Percentiles rank a stretch among this genome's conserved stretches.
Evolutionary conservation across 768 basidiomycete genomes (phyloP).

Genomic region (Mycena latifolia): DNA sequence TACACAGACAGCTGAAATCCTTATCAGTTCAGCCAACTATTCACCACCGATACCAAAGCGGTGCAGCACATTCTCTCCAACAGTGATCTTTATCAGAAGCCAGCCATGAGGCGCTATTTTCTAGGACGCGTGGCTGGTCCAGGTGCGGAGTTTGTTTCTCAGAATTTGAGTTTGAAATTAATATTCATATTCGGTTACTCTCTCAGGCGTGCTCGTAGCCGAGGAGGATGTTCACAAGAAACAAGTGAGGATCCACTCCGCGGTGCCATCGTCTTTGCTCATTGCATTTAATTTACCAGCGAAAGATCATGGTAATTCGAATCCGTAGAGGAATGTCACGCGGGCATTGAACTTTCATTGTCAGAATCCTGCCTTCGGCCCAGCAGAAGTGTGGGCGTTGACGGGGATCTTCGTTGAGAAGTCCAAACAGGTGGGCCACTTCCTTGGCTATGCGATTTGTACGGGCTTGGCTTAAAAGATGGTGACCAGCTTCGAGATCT

Average conservation of each 20-base stretch:
- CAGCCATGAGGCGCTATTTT: slow-evolving; percentile 40
- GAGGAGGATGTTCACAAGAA: slow-evolving; percentile 41
- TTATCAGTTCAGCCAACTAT: slow-evolving; percentile 43
- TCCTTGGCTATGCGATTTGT: background rate
- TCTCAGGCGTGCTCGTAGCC: slow-evolving; percentile 49
- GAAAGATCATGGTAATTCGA: slow-evolving; percentile 40
- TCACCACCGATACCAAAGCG: slow-evolving; percentile 62
- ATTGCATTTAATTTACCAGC: slow-evolving; percentile 29
- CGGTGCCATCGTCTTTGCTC: background rate
- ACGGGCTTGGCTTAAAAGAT: background rate
- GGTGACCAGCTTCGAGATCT: slow-evolving; percentile 49
- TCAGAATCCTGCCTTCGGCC: slow-evolving; percentile 62
- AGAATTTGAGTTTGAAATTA: background rate
- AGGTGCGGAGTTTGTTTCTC: background rate
- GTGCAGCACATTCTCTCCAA: slow-evolving; percentile 64
- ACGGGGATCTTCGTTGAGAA: slow-evolving; percentile 57
- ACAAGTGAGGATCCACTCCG: slow-evolving; percentile 27
- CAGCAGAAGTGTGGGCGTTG: slow-evolving; percentile 55
- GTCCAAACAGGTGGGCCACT: slow-evolving; percentile 43
- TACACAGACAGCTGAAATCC: background rate
- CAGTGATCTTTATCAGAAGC: slow-evolving; percentile 57
- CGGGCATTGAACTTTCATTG: background rate
- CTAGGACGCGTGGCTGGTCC: slow-evolving; percentile 45
- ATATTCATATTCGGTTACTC: background rate
- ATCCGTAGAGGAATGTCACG: background rate